phyloP scores from a whole-genome alignment of 2,329 filamentous ascomycete genomes.

The Chaetoscypha palmicola region DNA sequence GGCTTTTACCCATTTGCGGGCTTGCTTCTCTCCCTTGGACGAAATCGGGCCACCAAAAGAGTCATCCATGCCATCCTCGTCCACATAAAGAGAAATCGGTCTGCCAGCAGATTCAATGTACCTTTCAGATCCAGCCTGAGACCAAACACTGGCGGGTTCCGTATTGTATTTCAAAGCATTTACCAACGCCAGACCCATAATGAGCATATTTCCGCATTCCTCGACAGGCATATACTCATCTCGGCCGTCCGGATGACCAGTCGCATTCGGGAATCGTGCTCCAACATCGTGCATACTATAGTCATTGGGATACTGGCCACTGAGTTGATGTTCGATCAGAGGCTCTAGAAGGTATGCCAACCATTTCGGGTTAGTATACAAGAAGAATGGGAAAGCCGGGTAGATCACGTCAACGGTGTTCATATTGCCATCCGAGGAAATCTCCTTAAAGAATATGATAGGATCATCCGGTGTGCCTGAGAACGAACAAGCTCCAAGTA shows the following conservation, averaged over 20 bases:
- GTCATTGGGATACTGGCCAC: conserved; percentile 76
- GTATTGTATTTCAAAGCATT: conserved; percentile 64
- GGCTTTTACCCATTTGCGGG: conserved; percentile 53
- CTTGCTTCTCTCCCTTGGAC: conserved; percentile 46
- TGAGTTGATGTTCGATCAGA: conserved; percentile 72
- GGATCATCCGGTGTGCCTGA: conserved; percentile 64
- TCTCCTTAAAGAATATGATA: conserved; percentile 77
- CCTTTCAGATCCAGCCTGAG: conserved; percentile 33
- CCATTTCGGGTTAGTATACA: conserved; percentile 79
- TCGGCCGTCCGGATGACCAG: conserved; percentile 57
- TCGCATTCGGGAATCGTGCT: conserved; percentile 67
- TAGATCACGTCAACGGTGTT: conserved; percentile 87
- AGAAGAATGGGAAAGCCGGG: conserved; percentile 77
- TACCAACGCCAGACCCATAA: conserved; percentile 67
- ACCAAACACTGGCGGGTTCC: conserved; percentile 52
- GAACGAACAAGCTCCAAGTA: conserved; percentile 72
- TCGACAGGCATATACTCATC: conserved; percentile 63
- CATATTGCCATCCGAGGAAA: conserved; percentile 77
- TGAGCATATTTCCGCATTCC: conserved; percentile 61
- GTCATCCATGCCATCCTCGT: conserved; percentile 51
- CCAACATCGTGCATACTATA: conserved; percentile 76
- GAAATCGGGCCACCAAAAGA: conserved; percentile 48
- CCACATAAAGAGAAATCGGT: conserved; percentile 31
- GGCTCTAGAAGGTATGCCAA: conserved; percentile 73
- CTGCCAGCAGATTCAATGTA: conserved; percentile 22